These are phyloP conservation scores for Intubia oerlemansii DNA, from an alignment of 2,329 filamentous ascomycete genomes.

Conservation along the genomic window DNA sequence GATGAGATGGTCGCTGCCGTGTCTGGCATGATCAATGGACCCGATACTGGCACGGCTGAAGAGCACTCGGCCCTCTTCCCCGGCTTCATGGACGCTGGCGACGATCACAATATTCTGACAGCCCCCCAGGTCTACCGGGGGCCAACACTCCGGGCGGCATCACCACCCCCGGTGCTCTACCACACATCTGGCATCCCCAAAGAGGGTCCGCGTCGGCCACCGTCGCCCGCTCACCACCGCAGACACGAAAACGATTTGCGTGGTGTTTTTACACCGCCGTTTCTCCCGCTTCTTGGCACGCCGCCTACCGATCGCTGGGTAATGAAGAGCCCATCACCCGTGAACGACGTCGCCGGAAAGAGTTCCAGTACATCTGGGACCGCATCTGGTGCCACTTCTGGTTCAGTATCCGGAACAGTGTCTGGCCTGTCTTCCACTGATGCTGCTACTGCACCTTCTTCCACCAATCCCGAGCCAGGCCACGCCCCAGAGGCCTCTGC, in stretches of 20 bases:
- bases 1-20: slow-evolving; percentile 24
- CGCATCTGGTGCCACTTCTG: slow-evolving; percentile 1
- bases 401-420: too few relatives aligned
- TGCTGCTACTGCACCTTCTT: too few relatives aligned
- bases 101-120: slow-evolving; percentile 9
- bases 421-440: too few relatives aligned
- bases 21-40: slow-evolving; percentile 21
- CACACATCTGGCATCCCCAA: slow-evolving; percentile 17
- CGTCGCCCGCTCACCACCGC: slow-evolving; percentile 9
- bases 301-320: slow-evolving; percentile 3
- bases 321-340: not conserved
- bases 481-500: too few relatives aligned
- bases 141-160: slow-evolving; percentile 9
- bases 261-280: slow-evolving; percentile 40
- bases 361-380: not conserved
- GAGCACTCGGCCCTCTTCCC: slow-evolving; percentile 22
- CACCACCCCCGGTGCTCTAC: slow-evolving; percentile 19
- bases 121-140: slow-evolving; percentile 5
- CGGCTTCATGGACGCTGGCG: slow-evolving; percentile 10
- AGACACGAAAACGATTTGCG: slow-evolving; percentile 35
- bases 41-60: slow-evolving; percentile 16
- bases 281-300: slow-evolving; percentile 37
- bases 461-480: too few relatives aligned
- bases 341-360: not conserved
- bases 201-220: slow-evolving; percentile 12